Evolutionary conservation across 2,329 filamentous ascomycete species (phyloP), one percentile per base, ranked within the genome.

Genomic region (Colletotrichum cordylinicola): DNA sequence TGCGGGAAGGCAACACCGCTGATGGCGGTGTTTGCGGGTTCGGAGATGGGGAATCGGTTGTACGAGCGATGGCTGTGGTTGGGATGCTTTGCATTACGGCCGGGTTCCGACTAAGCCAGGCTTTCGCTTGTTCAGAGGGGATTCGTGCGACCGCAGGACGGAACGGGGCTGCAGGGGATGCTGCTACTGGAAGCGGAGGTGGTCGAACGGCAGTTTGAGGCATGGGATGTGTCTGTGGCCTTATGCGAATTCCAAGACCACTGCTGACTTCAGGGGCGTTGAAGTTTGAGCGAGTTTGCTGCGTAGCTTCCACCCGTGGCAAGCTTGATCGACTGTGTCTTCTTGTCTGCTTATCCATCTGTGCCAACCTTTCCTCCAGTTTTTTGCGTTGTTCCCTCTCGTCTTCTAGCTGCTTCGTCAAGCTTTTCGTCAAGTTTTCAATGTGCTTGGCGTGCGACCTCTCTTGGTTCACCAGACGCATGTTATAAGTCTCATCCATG

Each of bases 401-500:
- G 24, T 83, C 83, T 29, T 83, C 82, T 1, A 87, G 78, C 39
- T 84, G 82, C 37, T 80, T 79, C 52, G 85, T 82, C 15, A 87
- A 79, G 16, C 78, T 79, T 4, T 81, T 75, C 43, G 85, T 82
- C n/a, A 87, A 79, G 9, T 77, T 79, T 4, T 81, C 75, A 12
- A 84, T 79, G 35, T 82, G 80, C 18, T 85, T 82, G 16, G 82
- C 81, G 21, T 85, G 83, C 12, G 77, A 78, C 65, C 81, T 82
- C 8, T 84, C 80, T 61, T 85, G 84, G 35, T 85, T 85, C 29
- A 83, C 78, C 15, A 87, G 74, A 1, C 86, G 82, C 12, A 79
- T 74, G 66, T 86, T 82, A 70, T 87, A 87, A 4, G 84, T 87
- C 70, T 83, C 81, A 52, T 86, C 84, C 70, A 81, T 82, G n/a